Evolutionary conservation across 306 rosid genomes (phyloP).

Genomic region (Cotoneaster glaucophyllus): DNA sequence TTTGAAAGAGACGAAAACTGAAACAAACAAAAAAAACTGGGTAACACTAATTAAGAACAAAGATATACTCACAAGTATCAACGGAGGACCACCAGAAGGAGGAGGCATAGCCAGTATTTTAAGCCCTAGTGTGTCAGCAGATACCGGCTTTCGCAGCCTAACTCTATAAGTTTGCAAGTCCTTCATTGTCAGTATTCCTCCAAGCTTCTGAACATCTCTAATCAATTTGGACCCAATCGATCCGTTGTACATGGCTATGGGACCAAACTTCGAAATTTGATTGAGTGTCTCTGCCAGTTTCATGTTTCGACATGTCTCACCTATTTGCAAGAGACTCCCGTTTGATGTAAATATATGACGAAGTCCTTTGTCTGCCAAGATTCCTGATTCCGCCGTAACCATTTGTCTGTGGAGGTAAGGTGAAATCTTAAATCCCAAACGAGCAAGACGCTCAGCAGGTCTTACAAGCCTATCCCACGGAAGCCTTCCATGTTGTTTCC

Average conservation of each 20-base stretch:
- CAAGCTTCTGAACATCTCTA: conserved; percentile 53
- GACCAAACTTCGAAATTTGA: conserved; percentile 45
- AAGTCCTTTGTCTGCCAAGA: conserved; percentile 59
- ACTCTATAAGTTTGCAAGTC: conserved; percentile 54
- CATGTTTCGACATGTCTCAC: conserved; percentile 44
- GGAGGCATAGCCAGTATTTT: conserved; percentile 72
- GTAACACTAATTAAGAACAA: not conserved
- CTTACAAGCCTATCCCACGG: conserved; percentile 68
- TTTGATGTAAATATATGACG: conserved; percentile 47
- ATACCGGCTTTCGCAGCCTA: conserved; percentile 39
- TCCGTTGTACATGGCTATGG: conserved; percentile 53
- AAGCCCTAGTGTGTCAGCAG: conserved; percentile 40
- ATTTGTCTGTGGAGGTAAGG: conserved; percentile 57
- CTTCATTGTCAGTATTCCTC: conserved; percentile 55
- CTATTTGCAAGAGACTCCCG: conserved; percentile 51
- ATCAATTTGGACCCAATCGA: conserved; percentile 48
- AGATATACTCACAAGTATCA: conserved; percentile 60
- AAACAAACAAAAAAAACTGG: not conserved
- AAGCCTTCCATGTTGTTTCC: conserved; percentile 74
- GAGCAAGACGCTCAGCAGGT: conserved; percentile 65
- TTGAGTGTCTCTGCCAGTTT: conserved; percentile 53
- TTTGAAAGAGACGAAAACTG: not conserved
- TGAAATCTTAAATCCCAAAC: conserved; percentile 59
- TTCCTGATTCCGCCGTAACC: conserved; percentile 35
- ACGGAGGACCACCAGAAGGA: conserved; percentile 80